These are phyloP conservation scores for Vitis hybrid DNA, from an alignment of 177 flowering plant species.

Conservation along the genomic window DNA sequence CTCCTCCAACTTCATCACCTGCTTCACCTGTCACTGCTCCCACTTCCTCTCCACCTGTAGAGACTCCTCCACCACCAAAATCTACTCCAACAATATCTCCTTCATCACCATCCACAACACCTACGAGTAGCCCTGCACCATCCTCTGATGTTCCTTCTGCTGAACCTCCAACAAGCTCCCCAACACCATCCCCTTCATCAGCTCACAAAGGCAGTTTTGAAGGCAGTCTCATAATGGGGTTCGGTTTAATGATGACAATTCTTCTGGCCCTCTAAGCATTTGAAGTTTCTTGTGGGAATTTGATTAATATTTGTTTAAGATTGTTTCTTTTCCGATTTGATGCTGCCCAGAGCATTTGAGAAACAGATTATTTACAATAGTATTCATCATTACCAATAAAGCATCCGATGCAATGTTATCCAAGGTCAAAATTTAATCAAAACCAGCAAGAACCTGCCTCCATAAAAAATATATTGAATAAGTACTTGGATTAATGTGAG, in stretches of 20 bases:
- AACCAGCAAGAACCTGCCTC: neutral
- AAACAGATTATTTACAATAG: neutral
- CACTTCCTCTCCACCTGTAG: neutral
- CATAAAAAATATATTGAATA: neutral
- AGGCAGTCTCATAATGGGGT: conserved; percentile 4
- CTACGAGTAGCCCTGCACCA: conserved; percentile 8
- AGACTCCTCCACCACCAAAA: conserved; percentile 3
- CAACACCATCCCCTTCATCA: conserved; percentile 16
- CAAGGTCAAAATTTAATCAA: neutral
- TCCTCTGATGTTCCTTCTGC: conserved; percentile 8
- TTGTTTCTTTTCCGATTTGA: neutral
- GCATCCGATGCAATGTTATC: neutral
- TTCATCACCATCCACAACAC: conserved; percentile 6
- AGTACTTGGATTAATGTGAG: neutral
- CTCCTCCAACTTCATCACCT: conserved; percentile 16
- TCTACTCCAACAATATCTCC: conserved; percentile 12
- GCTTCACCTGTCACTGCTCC: conserved; percentile 9
- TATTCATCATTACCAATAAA: neutral
- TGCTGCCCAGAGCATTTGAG: neutral
- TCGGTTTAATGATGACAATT: conserved; percentile 13
- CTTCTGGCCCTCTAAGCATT: conserved; percentile 9
- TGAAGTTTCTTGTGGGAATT: neutral
- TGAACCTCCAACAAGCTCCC: neutral
- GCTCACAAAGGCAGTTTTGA: conserved; percentile 7
- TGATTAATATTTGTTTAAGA: neutral